Evolutionary conservation across 345 rosid species (phyloP), one percentile per base, ranked within the genome.

Genomic region (Citrus reticulata): DNA sequence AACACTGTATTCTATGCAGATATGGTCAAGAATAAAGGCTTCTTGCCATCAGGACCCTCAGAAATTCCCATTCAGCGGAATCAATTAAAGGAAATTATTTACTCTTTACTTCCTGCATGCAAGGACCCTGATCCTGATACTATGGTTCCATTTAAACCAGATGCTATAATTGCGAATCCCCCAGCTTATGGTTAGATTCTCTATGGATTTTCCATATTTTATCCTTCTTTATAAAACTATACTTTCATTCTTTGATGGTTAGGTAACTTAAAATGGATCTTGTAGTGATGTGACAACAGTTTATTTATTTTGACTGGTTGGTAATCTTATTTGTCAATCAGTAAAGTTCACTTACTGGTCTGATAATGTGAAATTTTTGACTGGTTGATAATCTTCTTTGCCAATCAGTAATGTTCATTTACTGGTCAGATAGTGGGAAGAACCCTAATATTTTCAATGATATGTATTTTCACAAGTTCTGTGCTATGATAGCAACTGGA

Each of bases 21-120:
- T 77, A 89, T 89, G 92, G 92, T 89, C 9, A 89, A 89, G 81
- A 89, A 89, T 74, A 89, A 89, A 87, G 92, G 92, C 54, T 89
- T 89, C 79, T 77, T 89, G 83, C 92, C 92, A 46, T 89, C 92
- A 37, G 88, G 83, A 54, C 85, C 90, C 68, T 84, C 90, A 3
- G 92, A 89, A 83, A 87, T 89, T 81, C 83, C 85, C 51, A 77
- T 83, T 46, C 92, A 87, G 73, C 77, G 92, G 75, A 83, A 82
- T 19, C 92, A 89, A 81, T 76, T 89, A 49, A 87, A 73, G 75
- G 81, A 86, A 9, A 87, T 89, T 25, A 84, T 89, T 68, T 80
- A 84, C 79, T 89, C 92, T 4, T 83, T 89, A 68, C 82, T 78
- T 77, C 78, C 88, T 55, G 92, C 92, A 35, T 89, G 92, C 86